Base-by-base conservation (phyloP, 202 grass and related monocot genomes). In the Thinopyrum obtusiflorum region DNA sequence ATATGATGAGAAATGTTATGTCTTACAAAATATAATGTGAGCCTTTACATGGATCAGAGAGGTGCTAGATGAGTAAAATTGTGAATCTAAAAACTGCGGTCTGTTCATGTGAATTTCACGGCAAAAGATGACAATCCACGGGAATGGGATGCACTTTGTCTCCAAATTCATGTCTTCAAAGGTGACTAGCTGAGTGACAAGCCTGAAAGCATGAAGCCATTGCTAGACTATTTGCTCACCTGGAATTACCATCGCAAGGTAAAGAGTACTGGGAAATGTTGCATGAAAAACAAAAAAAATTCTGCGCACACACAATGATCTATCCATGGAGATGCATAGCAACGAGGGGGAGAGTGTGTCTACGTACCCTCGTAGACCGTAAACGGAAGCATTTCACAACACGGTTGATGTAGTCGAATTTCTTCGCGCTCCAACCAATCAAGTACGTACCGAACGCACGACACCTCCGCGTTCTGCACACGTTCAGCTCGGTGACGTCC, bases 1-100 rank as follows among this genome's bases (percentile, higher is more conserved):
- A 65, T 95, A 84, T 71, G 88, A 98, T 80, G 93, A 98, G 44
- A 90, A 88, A 57, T 98, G 95, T 89, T 98, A 86, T 65, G n/a
- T 62, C 74, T 81, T 37, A 18, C 40, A 28, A 23, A 23, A 46
- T 75, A 28, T 40, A 9, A 59, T 86, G 47, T 23, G 68, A 61
- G 8, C 1, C n/a, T 68, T 64, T 75, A 37, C 29, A 80, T 36
- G 33, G 61, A 40, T 86, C 57, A 46, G 18, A 8, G 35, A 51
- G 36, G 28, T 51, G 15, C 29, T 60, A 42, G 7, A 24, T 79
- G 59, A 65, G 78, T 46, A 71, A 23, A 62, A 67, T 9, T 1
- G 47, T 78, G 64, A 75, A 87, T 27, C n/a, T 27, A 33, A 2
- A 61, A 57, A 21, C 37, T 46, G 60, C 35, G 46, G 24, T 53